These are phyloP conservation scores for Lobosporangium transversale DNA, from an alignment of 192 early-diverging fungal species.

Conservation along the genomic window DNA sequence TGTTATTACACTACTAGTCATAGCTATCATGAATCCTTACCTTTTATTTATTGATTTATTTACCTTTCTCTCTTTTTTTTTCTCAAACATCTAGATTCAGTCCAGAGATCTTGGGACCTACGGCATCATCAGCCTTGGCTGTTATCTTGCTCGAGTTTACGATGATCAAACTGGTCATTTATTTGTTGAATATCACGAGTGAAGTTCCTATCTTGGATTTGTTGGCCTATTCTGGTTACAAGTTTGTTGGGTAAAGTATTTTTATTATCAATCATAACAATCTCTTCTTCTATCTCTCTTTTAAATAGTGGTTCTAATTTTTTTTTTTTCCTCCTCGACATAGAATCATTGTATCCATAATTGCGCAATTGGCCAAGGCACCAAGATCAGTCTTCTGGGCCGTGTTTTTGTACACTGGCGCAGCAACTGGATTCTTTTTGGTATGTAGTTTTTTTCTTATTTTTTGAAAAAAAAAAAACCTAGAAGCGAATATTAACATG, in stretches of 20 bases:
- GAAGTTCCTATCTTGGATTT: slow-evolving; percentile 89
- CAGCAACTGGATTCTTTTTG: slow-evolving; percentile 90
- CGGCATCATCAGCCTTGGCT: slow-evolving; percentile 84
- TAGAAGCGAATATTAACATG: too few relatives aligned
- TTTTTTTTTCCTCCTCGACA: slow-evolving; percentile 29
- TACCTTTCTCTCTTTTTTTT: slow-evolving; percentile 11
- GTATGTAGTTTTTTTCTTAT: slow-evolving; percentile 55
- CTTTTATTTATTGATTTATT: neutral
- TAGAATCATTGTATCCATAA: slow-evolving; percentile 57
- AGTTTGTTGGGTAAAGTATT: slow-evolving; percentile 79
- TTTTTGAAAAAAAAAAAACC: too few relatives aligned
- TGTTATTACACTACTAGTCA: neutral
- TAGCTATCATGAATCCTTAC: neutral
- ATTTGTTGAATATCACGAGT: slow-evolving; percentile 84
- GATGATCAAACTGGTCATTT: slow-evolving; percentile 85
- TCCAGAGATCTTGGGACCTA: slow-evolving; percentile 86
- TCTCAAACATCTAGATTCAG: slow-evolving; percentile 68
- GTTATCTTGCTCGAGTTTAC: slow-evolving; percentile 85
- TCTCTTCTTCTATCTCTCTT: neutral
- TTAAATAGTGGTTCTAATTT: neutral
- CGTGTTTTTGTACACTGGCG: slow-evolving; percentile 77
- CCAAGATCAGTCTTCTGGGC: slow-evolving; percentile 70
- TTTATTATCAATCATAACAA: slow-evolving; percentile 40
- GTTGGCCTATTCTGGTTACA: slow-evolving; percentile 92
- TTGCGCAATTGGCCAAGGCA: slow-evolving; percentile 47